Percentiles rank a stretch among this genome's conserved stretches.
phyloP scores from a whole-genome alignment of 352 stramenopile genomes.

The Phytophthora palmivora region DNA sequence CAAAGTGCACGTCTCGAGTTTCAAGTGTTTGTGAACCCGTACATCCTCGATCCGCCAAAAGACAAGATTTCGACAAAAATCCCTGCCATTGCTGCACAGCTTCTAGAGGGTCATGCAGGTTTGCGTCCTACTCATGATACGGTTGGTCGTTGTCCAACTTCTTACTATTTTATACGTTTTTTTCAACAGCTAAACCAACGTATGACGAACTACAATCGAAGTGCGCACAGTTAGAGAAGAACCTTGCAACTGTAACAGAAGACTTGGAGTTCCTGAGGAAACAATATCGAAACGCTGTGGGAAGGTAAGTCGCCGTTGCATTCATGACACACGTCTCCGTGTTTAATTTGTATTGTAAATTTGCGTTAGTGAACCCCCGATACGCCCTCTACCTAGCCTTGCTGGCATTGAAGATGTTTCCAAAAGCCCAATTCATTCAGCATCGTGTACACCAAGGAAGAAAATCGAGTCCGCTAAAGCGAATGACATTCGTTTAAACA shows the following conservation, averaged over 20 bases:
- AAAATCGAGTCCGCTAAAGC: constrained; percentile 55
- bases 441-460: constrained; percentile 60
- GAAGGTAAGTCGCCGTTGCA: constrained; percentile 45
- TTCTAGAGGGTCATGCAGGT: constrained; percentile 56
- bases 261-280: constrained; percentile 61
- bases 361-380: constrained; percentile 49
- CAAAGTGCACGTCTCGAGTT: constrained; percentile 85
- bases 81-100: constrained; percentile 67
- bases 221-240: constrained; percentile 51
- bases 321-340: background rate
- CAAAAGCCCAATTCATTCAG: constrained; percentile 16
- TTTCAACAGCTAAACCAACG: constrained; percentile 44
- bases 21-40: constrained; percentile 90
- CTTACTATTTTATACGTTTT: background rate
- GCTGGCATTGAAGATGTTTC: constrained; percentile 1
- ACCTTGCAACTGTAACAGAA: constrained; percentile 43
- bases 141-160: background rate
- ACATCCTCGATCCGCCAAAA: constrained; percentile 86
- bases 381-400: constrained; percentile 17
- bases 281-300: constrained; percentile 55
- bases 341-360: background rate
- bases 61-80: constrained; percentile 85
- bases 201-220: constrained; percentile 68
- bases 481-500: constrained; percentile 58
- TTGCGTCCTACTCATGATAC: constrained; percentile 20